Base-by-base conservation (phyloP, 805 yeast genomes). In the Yarrowia deformans region DNA sequence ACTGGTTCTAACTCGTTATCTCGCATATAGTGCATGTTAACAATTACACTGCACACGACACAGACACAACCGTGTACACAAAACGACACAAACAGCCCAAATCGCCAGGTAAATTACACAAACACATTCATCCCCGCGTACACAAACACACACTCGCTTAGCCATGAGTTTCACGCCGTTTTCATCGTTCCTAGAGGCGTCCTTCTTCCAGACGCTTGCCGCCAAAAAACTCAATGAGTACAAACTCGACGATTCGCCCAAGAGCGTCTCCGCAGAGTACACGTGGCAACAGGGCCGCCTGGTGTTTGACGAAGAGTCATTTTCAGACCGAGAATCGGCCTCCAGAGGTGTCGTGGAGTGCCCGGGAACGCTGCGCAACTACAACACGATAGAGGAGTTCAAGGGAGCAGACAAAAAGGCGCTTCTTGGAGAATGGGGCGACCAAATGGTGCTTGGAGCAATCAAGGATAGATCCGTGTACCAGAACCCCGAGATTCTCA, bases 301-400 rank as follows among this genome's bases (percentile, higher is more conserved):
- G 1, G 46, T 63, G 23, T 29, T 63, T 13, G 68, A 49, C 16
- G 48, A 61, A 9, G 72, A 70, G 50, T 34, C 79, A 76, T 56
- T 81, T 76, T 69, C 18, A 6, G n/a, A 23, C 75, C 48, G 74
- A 74, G 34, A 60, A 8, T 14, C 42, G 19, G 34, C 12, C 35
- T 19, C 52, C 5, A 43, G 34, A 8, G 66, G 52, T 1, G 52
- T 32, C 1, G 52, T 60, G 9, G 78, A 84, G 68, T 54, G 23
- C 14, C 73, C 80, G 1, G 90, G 90, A 0, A 67, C 71, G 23
- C 71, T 88, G 29, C 74, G 79, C 54, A 93, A 93, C 76, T 85
- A 87, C 56, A 95, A 95, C 78, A 91, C 97, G 0, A 81, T 93
- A 42, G 97, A 94, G 72, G 93, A 91, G 72, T 95, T 95, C 79